Conservation (phyloP, 768 basidiomycete species). For the Favolaschia claudopus region DNA sequence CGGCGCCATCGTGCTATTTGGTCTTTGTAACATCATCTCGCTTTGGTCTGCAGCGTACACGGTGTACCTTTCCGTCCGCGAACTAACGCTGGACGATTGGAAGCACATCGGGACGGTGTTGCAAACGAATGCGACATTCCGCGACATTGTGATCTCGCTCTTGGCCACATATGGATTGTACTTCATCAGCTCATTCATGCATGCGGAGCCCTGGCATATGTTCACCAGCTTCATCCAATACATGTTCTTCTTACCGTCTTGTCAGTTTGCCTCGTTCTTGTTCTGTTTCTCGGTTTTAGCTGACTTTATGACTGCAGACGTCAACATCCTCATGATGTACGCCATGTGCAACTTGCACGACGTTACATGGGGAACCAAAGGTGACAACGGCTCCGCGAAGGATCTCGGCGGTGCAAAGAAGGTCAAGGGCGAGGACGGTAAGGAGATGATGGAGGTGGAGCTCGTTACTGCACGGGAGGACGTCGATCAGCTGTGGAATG, state of each 20-base stretch:
- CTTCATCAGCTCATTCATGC: slow-evolving; percentile 85
- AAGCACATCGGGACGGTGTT: slow-evolving; percentile 70
- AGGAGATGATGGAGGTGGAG: slow-evolving; percentile 88
- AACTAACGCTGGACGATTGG: slow-evolving; percentile 74
- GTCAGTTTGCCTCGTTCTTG: slow-evolving; percentile 43
- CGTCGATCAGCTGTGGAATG: slow-evolving; percentile 86
- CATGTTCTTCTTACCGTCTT: slow-evolving; percentile 86
- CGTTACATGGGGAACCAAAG: slow-evolving; percentile 93
- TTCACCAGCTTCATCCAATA: slow-evolving; percentile 93
- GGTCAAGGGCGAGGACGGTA: slow-evolving; percentile 82
- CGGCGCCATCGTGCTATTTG: slow-evolving; percentile 79
- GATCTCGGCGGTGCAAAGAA: slow-evolving; percentile 93
- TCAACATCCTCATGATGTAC: slow-evolving; percentile 94
- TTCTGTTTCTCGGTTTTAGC: not conserved
- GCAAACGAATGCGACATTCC: slow-evolving; percentile 70
- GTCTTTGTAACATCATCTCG: slow-evolving; percentile 78
- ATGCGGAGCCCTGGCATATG: slow-evolving; percentile 97
- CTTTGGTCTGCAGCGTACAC: slow-evolving; percentile 93
- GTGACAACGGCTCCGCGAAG: slow-evolving; percentile 87
- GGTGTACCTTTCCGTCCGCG: slow-evolving; percentile 84
- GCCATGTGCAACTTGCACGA: slow-evolving; percentile 94
- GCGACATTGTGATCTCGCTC: slow-evolving; percentile 86
- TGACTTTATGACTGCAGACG: slow-evolving; percentile 47
- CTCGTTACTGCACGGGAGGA: slow-evolving; percentile 84
- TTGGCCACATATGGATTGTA: slow-evolving; percentile 84